These are phyloP conservation scores for Camellia oleifera DNA, from an alignment of 179 eudicot genomes.

Conservation along the genomic window DNA sequence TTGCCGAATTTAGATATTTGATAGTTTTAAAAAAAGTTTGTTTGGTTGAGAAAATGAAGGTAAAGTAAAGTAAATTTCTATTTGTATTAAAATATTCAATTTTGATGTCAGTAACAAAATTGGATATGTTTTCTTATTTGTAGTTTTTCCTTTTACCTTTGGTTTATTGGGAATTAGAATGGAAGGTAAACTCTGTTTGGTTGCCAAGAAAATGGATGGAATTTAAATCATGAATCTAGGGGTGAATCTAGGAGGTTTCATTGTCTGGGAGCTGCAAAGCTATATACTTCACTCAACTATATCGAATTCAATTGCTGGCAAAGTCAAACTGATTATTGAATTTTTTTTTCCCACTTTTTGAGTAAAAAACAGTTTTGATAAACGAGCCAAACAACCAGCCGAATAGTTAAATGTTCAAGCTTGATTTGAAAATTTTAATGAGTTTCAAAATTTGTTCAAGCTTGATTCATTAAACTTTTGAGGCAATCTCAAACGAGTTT, in stretches of 20 bases:
- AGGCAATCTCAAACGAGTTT: no score
- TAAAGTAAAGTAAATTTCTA: neutral
- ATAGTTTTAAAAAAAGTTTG: neutral
- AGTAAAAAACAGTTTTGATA: no score
- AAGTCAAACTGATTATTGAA: neutral
- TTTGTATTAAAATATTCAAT: neutral
- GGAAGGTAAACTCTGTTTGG: neutral
- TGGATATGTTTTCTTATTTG: neutral
- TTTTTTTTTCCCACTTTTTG: no score
- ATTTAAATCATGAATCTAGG: neutral
- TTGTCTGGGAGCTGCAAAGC: neutral
- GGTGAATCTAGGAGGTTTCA: neutral
- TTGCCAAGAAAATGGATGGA: slow-evolving; percentile 5
- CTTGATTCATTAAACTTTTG: no score
- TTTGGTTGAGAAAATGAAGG: neutral
- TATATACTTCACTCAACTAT: neutral
- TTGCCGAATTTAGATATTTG: neutral
- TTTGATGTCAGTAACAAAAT: neutral
- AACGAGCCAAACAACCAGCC: no score
- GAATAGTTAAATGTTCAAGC: no score
- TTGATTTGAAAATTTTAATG: no score
- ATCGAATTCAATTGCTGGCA: neutral
- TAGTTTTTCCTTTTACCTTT: neutral
- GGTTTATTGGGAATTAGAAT: neutral
- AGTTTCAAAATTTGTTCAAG: no score